phyloP scores from a whole-genome alignment of 106 monocot genomes.

The Phalaenopsis equestris region DNA sequence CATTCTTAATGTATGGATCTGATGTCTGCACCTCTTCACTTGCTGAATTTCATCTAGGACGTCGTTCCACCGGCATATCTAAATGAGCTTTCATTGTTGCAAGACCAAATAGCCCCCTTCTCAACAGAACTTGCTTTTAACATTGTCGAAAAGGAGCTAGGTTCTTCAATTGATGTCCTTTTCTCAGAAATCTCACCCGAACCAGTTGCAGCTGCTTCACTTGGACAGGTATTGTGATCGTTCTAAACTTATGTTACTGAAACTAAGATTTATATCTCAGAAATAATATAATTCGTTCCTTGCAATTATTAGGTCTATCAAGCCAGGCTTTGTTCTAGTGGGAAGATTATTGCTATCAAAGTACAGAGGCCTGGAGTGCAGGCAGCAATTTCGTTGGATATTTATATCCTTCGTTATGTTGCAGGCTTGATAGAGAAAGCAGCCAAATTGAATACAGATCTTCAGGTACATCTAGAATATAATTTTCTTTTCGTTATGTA shows the following conservation, averaged over 20 bases:
- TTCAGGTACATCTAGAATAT: conserved; percentile 45
- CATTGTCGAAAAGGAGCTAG: conserved; percentile 89
- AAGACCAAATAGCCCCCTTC: conserved; percentile 94
- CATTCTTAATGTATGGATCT: not conserved
- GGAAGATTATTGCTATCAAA: conserved; percentile 92
- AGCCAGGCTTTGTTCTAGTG: conserved; percentile 62
- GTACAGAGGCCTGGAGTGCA: conserved; percentile 98
- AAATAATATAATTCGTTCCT: not conserved
- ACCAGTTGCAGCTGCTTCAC: conserved; percentile 94
- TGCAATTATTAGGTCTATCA: conserved; percentile 79
- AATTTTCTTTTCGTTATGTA: not conserved
- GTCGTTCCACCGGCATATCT: conserved; percentile 94
- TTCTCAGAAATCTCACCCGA: conserved; percentile 93
- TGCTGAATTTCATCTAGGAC: conserved; percentile 43
- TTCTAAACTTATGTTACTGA: not conserved
- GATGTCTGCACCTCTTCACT: not conserved
- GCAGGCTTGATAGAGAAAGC: conserved; percentile 62
- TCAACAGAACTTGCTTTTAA: conserved; percentile 82
- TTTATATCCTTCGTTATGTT: conserved; percentile 82
- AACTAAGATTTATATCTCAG: not conserved
- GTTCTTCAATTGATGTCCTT: conserved; percentile 60
- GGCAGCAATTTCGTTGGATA: conserved; percentile 96
- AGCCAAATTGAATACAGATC: conserved; percentile 84
- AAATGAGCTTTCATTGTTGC: conserved; percentile 83
- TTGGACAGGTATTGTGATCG: conserved; percentile 60